Evolutionary conservation across 306 rosid species (phyloP), one percentile per base, ranked within the genome.

Genomic region (Prunus kanzakura): DNA sequence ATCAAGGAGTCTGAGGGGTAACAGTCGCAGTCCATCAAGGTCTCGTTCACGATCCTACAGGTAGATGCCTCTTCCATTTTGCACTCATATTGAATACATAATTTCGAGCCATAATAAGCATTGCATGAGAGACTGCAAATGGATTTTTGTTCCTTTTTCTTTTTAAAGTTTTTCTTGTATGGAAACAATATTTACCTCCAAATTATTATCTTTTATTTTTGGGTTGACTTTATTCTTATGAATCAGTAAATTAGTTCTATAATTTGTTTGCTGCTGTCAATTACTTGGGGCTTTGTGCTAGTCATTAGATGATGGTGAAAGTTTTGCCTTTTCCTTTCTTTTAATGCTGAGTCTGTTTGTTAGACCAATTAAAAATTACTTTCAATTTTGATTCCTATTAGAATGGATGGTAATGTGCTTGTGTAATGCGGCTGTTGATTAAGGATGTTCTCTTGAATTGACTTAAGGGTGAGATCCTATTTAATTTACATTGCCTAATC

Each of bases 21-120:
- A 79, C 41, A 84, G 75, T 71, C 75, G 69, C 76, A 83, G 88
- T 79, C 93, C 81, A 67, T 89, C 88, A 32, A 82, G 88, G 76
- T 91, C 93, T 73, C 86, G 81, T 10, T 91, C 91, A 0, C 75
- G 72, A 52, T 90, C 93, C n/a, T 89, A 83, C 85, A 91, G 96
- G 99, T 96, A 83, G 67, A 71, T 12, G 4, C 71, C 73, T 82
- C 60, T 38, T 41, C 54, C 51, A 30, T 57, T 47, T 63, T 47
- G 27, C 75, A 45, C 50, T 61, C 72, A 22, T 57, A 16, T 18
- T 2, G 22, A 7, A 69, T 38, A 27, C 15, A 8, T 6, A 23
- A 57, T 56, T 56, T 50, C 23, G 12, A 20, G 30, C 19, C 41
- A 2, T 51, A 50, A 3, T 25, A 18, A 4, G 4, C 12, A 38